Base-by-base conservation (phyloP, 2,329 filamentous ascomycete species). In the Colletotrichum kahawae region DNA sequence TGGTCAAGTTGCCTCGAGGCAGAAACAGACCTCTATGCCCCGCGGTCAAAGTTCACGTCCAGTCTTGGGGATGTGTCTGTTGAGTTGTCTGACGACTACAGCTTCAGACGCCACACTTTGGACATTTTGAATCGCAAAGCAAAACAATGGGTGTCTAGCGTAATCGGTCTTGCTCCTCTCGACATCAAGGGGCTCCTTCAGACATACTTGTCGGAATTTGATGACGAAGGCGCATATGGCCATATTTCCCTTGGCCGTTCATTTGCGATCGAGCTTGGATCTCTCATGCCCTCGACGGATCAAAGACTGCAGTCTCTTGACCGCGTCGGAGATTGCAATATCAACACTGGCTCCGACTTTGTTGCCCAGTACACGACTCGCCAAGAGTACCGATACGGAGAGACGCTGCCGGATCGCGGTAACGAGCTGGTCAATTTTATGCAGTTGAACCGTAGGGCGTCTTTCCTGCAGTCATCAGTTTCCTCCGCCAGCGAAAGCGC, bases 331-430 rank as follows among this genome's bases (percentile, higher is more conserved):
- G 92, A 93, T 63, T 91, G 92, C 69, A 92, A 92, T 77, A 93
- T 98, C 82, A 98, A 98, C 82, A 95, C 96, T 13, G 95, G 95
- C 1, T 98, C 97, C 4, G 96, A 98, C 82, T 98, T 99, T 80
- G 92, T 99, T 81, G 95, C 97, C 2, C 96, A 99, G 81, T 99
- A 99, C 82, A 98, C 96, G 5, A 97, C 95, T 31, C 94, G 97
- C 48, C 97, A 99, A 82, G 96, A 98, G 81, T 99, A 99, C 83
- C 93, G 96, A 71, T 96, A 96, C 81, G 92, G 95, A 13, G 95
- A 98, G 82, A 90, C 92, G 4, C 86, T 94, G 48, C 92, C 93
- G 2, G 92, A 94, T 74, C 91, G 93, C 76, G 92, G 93, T 74
- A 88, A 90, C 74, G 92, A 94, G 80, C 90, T 93, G 86, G 85